These are phyloP conservation scores for Agastache rugosa DNA, from an alignment of 257 asterid genomes.

Conservation along the genomic window DNA sequence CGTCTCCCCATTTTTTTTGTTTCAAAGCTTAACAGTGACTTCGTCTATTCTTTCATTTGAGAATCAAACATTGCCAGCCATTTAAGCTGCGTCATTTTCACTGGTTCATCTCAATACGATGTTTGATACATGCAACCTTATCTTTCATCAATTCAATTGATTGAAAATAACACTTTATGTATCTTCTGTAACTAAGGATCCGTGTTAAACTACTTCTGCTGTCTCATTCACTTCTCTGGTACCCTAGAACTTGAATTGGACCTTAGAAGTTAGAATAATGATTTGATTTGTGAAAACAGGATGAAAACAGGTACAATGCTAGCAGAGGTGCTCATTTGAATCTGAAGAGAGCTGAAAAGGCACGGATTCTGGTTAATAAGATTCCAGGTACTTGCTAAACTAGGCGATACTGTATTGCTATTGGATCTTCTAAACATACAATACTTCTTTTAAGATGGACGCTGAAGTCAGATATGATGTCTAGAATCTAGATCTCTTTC, in stretches of 20 bases:
- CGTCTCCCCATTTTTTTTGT: not conserved
- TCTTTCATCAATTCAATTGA: not conserved
- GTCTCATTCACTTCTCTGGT: not conserved
- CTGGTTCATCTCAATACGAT: not conserved
- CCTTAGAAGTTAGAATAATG: not conserved
- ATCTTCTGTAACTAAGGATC: not conserved
- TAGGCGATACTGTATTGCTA: not conserved
- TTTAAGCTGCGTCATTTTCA: not conserved
- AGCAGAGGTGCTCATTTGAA: constrained; percentile 81
- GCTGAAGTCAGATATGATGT: not conserved
- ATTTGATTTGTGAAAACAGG: constrained; percentile 53
- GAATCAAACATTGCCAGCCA: not conserved
- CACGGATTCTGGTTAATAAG: constrained; percentile 63
- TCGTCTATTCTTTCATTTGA: not conserved
- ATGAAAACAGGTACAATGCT: constrained; percentile 73
- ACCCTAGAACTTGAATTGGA: constrained; percentile 4
- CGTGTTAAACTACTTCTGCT: constrained; percentile 2
- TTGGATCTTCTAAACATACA: not conserved
- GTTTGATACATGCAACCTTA: constrained; percentile 15
- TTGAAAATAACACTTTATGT: not conserved
- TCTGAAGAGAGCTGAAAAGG: constrained; percentile 84
- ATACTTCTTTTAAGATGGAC: not conserved
- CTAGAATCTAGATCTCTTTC: constrained; percentile 10
- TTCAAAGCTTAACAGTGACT: not conserved
- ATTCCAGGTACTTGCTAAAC: constrained; percentile 60